Conservation (phyloP, 441 rosid genomes). For the Bruguiera hainesii region DNA sequence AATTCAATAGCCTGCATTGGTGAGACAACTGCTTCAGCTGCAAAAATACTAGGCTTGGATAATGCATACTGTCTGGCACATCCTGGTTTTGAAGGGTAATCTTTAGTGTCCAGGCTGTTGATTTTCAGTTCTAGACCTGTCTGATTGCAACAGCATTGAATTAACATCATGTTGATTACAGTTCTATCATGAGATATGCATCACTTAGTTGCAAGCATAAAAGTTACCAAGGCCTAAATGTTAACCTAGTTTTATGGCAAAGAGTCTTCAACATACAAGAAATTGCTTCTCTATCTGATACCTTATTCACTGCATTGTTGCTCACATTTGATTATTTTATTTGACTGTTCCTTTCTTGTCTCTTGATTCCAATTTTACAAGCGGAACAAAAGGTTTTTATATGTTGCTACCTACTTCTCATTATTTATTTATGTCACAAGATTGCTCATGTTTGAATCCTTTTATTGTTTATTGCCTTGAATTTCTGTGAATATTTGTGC, state of each 20-base stretch:
- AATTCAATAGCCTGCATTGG: constrained; percentile 85
- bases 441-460: neutral
- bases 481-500: neutral
- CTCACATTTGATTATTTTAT: neutral
- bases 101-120: neutral
- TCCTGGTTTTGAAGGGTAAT: constrained; percentile 91
- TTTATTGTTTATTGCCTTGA: neutral
- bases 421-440: neutral
- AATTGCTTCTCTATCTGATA: neutral
- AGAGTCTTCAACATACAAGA: neutral
- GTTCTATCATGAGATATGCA: no score
- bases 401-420: neutral
- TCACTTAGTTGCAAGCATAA: no score
- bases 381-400: neutral
- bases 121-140: neutral
- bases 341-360: no score
- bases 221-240: neutral
- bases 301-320: neutral
- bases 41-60: constrained; percentile 66
- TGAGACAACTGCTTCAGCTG: constrained; percentile 92
- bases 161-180: no score
- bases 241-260: neutral
- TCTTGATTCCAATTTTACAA: neutral
- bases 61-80: constrained; percentile 66
- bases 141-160: no score